Base-by-base conservation (phyloP, 2,329 filamentous ascomycete genomes). In the Alternaria triticina region DNA sequence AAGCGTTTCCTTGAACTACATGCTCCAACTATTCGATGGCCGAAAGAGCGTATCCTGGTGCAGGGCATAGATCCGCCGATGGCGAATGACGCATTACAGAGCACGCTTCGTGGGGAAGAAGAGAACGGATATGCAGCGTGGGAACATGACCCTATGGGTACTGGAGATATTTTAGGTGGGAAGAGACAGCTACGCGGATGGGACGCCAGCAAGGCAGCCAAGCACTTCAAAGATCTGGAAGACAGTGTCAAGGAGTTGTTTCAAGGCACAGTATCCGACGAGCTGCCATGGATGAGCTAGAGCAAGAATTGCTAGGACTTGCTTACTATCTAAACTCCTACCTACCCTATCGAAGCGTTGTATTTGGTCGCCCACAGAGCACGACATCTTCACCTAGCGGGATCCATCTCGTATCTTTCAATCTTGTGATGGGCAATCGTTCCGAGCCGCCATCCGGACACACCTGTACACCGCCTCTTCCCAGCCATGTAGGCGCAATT, bases 401-500 rank as follows among this genome's bases (percentile, higher is more conserved):
- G 57, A 88, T 85, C 93, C 93, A 97, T 62, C 82, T 86, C 11
- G 93, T 88, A 58, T 90, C 84, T 49, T 81, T 84, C 50, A 96
- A 83, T 68, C 89, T 88, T 15, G 90, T 88, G 1, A 89, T 89
- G 7, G 90, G 85, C 51, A 87, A 47, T 43, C 69, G 73, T 49
- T 81, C 85, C 3, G 78, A 72, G 44, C 84, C 86, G 33, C 88
- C 84, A 20, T 87, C 83, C 2, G 94, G 95, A 50, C 88, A 90
- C 3, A 97, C 92, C 11, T 89, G 85, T 10, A 97, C 92, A 8
- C 93, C 93, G 3, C 92, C 93, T 63, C 87, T 85, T 2, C 95
- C 95, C n/a, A 98, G 84, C 88, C 93, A 98, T 0, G 89, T 93
- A 9, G 95, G 95, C 4, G 95, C 94, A 73, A 97, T 89, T 0